A percentile compares a stretch with the other conserved stretches of the same genome.
These are phyloP conservation scores for Sporothrix pseudoabietina DNA, from an alignment of 2,329 filamentous ascomycete genomes.

Conservation along the genomic window DNA sequence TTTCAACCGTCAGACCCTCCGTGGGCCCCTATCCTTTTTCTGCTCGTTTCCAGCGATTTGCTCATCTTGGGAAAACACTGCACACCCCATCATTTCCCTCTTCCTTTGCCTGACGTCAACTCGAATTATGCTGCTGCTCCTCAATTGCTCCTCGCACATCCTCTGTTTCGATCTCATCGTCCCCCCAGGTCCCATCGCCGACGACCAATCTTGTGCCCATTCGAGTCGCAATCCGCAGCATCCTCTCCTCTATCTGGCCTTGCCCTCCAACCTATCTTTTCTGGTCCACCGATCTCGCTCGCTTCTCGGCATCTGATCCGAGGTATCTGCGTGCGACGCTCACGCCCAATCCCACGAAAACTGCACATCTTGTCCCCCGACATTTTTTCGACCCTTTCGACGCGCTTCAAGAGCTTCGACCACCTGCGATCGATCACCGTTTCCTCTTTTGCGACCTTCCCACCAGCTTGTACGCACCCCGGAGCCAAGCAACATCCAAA, in stretches of 20 bases:
- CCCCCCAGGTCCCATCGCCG: background rate
- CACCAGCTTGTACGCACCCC: background rate
- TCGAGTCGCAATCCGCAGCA: background rate
- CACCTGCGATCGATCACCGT: background rate
- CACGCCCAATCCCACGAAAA: background rate
- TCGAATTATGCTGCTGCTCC: background rate
- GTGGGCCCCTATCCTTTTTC: background rate
- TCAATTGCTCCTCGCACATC: background rate
- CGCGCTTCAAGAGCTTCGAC: background rate
- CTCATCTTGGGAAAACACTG: background rate
- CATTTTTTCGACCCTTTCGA: background rate
- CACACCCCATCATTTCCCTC: background rate
- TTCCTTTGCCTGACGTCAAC: background rate
- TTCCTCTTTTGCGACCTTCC: background rate
- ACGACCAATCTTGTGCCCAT: background rate
- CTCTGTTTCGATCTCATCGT: background rate
- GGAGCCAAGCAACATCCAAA: background rate
- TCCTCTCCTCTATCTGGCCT: background rate
- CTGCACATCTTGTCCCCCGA: background rate
- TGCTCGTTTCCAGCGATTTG: conserved; percentile 8
- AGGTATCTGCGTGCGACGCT: background rate
- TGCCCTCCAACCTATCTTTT: background rate
- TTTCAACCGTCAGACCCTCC: background rate
- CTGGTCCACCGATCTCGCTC: background rate
- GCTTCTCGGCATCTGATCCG: background rate